Evolutionary conservation across 2,329 filamentous ascomycete genomes (phyloP).

Genomic region (Apiospora hydei): DNA sequence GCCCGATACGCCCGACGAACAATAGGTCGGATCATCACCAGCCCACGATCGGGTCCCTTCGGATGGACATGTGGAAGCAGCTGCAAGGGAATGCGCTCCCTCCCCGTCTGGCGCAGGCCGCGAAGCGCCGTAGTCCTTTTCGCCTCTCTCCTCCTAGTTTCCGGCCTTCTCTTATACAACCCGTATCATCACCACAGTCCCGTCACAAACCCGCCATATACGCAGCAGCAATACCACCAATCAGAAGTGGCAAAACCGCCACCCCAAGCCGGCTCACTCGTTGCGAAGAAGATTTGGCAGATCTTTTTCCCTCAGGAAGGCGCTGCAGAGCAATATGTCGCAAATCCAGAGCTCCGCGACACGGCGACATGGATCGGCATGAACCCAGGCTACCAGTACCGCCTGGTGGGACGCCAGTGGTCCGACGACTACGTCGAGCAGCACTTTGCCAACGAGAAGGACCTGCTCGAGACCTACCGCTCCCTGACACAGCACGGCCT

Average conservation of each 20-base stretch:
- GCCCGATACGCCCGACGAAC: not conserved
- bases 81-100: constrained; percentile 19
- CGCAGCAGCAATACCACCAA: not conserved
- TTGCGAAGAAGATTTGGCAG: constrained; percentile 40
- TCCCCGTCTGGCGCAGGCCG: not conserved
- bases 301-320: constrained; percentile 33
- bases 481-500: constrained; percentile 39
- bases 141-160: not conserved
- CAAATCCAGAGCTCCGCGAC: constrained; percentile 30
- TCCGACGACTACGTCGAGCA: constrained; percentile 37
- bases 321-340: constrained; percentile 26
- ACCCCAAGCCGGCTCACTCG: not conserved
- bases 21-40: not conserved
- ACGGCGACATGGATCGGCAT: constrained; percentile 35
- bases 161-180: not conserved
- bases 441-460: constrained; percentile 33
- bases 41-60: not conserved
- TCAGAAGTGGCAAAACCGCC: not conserved
- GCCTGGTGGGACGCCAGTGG: constrained; percentile 36
- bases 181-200: not conserved
- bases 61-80: constrained; percentile 5
- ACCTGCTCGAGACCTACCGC: constrained; percentile 27
- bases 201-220: not conserved
- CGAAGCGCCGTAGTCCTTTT: not conserved
- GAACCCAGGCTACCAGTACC: constrained; percentile 36